These are phyloP conservation scores for Saccharum spontaneum DNA, from an alignment of 176 grass and related monocot species.

Conservation along the genomic window DNA sequence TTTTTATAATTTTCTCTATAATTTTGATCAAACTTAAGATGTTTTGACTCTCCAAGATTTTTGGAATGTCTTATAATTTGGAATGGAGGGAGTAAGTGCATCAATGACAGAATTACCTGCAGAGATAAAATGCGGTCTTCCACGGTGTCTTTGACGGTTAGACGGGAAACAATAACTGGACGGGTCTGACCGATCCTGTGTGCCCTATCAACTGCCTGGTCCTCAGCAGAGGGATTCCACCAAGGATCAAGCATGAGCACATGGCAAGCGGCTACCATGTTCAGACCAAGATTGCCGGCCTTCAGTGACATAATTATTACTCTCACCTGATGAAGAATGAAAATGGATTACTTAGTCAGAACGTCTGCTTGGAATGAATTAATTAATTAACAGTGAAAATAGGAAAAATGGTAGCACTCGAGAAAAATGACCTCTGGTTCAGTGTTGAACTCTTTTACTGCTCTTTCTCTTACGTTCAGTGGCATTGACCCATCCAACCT, in stretches of 20 bases:
- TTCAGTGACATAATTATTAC: constrained; percentile 75
- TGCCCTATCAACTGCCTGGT: constrained; percentile 59
- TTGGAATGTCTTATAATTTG: too few species aligned
- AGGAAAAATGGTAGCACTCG: neutral
- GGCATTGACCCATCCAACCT: constrained; percentile 80
- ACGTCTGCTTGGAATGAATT: neutral
- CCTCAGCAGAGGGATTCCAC: constrained; percentile 67
- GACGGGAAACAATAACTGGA: constrained; percentile 55
- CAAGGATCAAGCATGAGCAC: constrained; percentile 68
- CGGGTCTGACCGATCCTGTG: constrained; percentile 64
- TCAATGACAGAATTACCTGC: constrained; percentile 35
- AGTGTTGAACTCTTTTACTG: constrained; percentile 79
- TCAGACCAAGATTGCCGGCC: constrained; percentile 65
- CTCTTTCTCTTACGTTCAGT: constrained; percentile 56
- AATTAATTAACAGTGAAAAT: neutral
- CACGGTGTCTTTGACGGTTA: constrained; percentile 52
- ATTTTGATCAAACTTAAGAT: too few species aligned
- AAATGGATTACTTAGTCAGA: neutral
- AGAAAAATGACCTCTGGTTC: constrained; percentile 62
- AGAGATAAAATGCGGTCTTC: constrained; percentile 67
- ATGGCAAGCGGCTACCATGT: constrained; percentile 78
- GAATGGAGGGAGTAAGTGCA: too few species aligned
- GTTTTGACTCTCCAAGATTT: too few species aligned
- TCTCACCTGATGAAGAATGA: constrained; percentile 62
- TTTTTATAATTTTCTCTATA: too few species aligned